Conservation (phyloP, 495 filamentous ascomycete genomes). For the Trypethelium eluteriae region DNA sequence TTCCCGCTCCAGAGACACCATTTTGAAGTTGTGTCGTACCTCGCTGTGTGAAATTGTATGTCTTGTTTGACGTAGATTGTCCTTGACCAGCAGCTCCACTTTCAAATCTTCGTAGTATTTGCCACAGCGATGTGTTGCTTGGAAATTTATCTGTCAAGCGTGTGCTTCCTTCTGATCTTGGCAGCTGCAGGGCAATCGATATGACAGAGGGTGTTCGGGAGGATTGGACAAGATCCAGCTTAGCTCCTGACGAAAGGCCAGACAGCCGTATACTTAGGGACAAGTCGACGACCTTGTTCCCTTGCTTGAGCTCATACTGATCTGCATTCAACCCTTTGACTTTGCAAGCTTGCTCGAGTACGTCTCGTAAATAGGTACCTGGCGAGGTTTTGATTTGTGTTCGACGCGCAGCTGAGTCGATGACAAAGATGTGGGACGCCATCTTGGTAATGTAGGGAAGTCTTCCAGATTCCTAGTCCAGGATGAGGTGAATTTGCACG, state of each 20-base stretch:
- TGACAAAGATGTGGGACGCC: constrained; percentile 83
- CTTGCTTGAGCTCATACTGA: constrained; percentile 77
- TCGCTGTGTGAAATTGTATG: constrained; percentile 71
- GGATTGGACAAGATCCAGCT: constrained; percentile 80
- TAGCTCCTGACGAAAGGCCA: constrained; percentile 76
- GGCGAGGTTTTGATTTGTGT: constrained; percentile 77
- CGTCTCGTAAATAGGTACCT: constrained; percentile 67
- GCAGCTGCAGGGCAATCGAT: constrained; percentile 75
- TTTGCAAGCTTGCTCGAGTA: constrained; percentile 75
- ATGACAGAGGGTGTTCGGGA: constrained; percentile 77
- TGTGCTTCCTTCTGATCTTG: constrained; percentile 55
- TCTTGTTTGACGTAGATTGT: constrained; percentile 19
- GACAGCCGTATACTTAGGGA: constrained; percentile 79
- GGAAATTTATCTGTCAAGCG: constrained; percentile 76
- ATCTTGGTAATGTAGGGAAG: constrained; percentile 41
- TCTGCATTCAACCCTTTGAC: constrained; percentile 66
- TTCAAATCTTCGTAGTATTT: constrained; percentile 82
- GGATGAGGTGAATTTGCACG: not conserved
- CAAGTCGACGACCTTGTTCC: constrained; percentile 75
- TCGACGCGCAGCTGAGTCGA: constrained; percentile 65
- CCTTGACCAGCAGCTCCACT: constrained; percentile 34
- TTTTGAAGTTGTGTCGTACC: constrained; percentile 53
- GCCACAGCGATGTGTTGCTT: constrained; percentile 78
- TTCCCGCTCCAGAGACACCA: constrained; percentile 50
- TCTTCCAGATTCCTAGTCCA: not conserved